Evolutionary conservation across 768 basidiomycete genomes (phyloP).

Genomic region (Rhodotorula toruloides): DNA sequence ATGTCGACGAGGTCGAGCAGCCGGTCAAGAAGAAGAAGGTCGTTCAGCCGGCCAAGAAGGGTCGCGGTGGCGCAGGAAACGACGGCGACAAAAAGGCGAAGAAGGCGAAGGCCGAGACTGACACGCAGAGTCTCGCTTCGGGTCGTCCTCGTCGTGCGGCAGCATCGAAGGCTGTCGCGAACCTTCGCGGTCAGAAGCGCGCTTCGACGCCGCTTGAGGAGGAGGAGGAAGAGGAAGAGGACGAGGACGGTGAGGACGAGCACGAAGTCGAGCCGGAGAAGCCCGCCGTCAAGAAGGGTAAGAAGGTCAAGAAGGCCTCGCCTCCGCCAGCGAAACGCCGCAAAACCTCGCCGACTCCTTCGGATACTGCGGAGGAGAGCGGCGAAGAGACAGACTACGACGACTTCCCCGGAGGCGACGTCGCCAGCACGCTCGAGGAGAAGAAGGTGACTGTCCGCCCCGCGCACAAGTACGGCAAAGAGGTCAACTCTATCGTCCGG

Average conservation of each 20-base stretch:
- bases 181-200: background rate
- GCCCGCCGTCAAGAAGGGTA: background rate
- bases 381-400: constrained; percentile 1
- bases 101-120: background rate
- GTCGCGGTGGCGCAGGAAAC: background rate
- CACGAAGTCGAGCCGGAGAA: background rate
- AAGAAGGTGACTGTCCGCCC: background rate
- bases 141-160: background rate
- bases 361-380: background rate
- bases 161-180: background rate
- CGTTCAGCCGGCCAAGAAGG: background rate
- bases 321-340: background rate
- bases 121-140: too few relatives aligned
- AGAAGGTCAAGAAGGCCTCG: background rate
- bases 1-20: background rate
- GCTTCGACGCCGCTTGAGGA: background rate
- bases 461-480: background rate
- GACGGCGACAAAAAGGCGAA: background rate
- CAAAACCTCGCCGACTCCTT: background rate
- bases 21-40: background rate
- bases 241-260: background rate
- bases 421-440: background rate
- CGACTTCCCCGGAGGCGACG: background rate
- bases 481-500: background rate
- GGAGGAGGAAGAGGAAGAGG: background rate